These are phyloP conservation scores for Meyerozyma smithsonii DNA, from an alignment of 1,139 yeast genomes.

Conservation along the genomic window DNA sequence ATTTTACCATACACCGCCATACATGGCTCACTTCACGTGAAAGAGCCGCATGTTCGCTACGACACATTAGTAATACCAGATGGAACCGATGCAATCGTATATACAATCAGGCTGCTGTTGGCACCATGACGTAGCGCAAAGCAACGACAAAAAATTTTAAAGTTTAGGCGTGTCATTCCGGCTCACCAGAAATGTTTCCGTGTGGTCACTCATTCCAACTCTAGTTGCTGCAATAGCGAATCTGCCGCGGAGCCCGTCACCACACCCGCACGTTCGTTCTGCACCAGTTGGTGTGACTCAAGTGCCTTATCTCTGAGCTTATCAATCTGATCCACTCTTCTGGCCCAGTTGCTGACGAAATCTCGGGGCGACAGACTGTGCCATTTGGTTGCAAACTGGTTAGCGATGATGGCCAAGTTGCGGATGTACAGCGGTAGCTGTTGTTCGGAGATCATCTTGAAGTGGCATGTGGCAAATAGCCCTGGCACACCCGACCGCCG, in stretches of 20 bases:
- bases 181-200: too few species aligned
- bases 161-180: neutral
- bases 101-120: too few species aligned
- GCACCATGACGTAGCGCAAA: too few species aligned
- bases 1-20: neutral
- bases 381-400: slow-evolving; percentile 75
- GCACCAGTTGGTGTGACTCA: slow-evolving; percentile 16
- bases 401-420: slow-evolving; percentile 60
- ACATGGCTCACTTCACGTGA: neutral
- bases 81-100: too few species aligned
- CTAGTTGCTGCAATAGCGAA: neutral
- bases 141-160: neutral
- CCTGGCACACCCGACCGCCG: slow-evolving; percentile 72
- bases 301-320: slow-evolving; percentile 42
- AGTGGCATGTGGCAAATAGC: slow-evolving; percentile 69
- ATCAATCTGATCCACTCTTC: slow-evolving; percentile 55
- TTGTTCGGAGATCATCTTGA: slow-evolving; percentile 60
- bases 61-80: neutral
- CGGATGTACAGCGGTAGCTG: slow-evolving; percentile 62
- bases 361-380: slow-evolving; percentile 46
- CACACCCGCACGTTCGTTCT: neutral
- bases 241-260: slow-evolving; percentile 1
- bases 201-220: neutral
- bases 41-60: neutral
- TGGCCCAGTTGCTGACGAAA: slow-evolving; percentile 62